Base-by-base conservation (phyloP, 306 rosid genomes). In the Cicer pinnatifidum region DNA sequence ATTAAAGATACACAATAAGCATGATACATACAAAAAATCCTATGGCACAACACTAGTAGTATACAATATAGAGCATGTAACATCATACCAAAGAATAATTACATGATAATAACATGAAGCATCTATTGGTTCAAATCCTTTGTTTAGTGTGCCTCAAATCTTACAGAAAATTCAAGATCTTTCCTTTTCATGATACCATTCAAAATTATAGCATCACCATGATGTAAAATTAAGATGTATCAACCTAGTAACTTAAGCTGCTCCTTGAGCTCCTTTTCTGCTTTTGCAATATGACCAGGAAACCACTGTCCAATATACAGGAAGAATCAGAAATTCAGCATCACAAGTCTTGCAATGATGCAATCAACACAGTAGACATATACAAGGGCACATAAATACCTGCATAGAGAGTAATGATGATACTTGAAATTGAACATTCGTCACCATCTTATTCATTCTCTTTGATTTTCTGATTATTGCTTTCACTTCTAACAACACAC, bases 281-380 rank as follows among this genome's bases (percentile, higher is more conserved):
- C 89, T 87, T 93, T 93, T 54, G 96, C 97, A 81, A 93, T 93
- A 82, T 93, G 98, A 67, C 98, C 98, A 37, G 98, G 98, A 84
- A 89, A 93, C 98, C 98, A 93, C 98, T 89, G 85, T 69, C 73
- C 81, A 89, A 72, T 72, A 64, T 4, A 50, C 59, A 69, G 9
- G 13, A 66, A 62, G 1, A 77, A 78, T 78, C 69, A 73, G 82
- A 79, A 78, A 77, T 75, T 78, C 69, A 75, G 82, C 81, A 78
- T 1, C 48, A 16, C 44, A 6, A 66, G n/a, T 63, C 20, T 52
- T 3, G 44, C 3, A 78, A 72, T 10, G 39, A 48, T 37, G 40
- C 72, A 23, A 45, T 8, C 47, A 61, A 19, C 39, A 66, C 17
- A 52, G 9, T 28, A 28, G 35, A 70, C 28, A 67, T 3, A 43